Percentiles rank a stretch among this genome's conserved stretches.
Conservation (phyloP, 2,329 filamentous ascomycete genomes). For the Sporothrix luriei region DNA sequence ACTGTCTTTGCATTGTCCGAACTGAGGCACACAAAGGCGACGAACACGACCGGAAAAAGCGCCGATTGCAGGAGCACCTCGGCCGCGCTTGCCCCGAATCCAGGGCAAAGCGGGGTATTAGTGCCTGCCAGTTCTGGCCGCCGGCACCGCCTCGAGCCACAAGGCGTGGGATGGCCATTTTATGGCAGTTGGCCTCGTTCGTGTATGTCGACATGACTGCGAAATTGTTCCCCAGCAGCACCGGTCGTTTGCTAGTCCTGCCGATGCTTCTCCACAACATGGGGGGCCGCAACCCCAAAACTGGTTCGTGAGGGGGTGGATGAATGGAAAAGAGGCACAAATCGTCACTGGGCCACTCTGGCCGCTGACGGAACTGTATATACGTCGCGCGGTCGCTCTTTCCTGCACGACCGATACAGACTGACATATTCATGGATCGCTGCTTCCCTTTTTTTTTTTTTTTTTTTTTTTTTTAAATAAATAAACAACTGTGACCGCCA, state of each 20-base stretch:
- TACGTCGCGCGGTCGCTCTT: slow-evolving; percentile 9
- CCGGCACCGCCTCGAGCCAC: slow-evolving; percentile 24
- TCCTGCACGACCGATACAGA: slow-evolving; percentile 13
- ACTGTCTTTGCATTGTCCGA: neutral
- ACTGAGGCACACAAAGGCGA: too few species aligned
- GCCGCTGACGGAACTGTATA: slow-evolving; percentile 21
- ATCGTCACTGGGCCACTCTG: slow-evolving; percentile 14
- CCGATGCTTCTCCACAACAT: slow-evolving; percentile 21
- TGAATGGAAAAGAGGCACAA: neutral
- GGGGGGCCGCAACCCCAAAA: slow-evolving; percentile 7
- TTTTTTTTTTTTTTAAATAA: slow-evolving; percentile 5
- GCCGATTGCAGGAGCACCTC: slow-evolving; percentile 5
- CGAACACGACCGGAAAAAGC: slow-evolving; percentile 18
- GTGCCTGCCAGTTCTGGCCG: slow-evolving; percentile 10
- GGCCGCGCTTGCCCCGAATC: slow-evolving; percentile 21
- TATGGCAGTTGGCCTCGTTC: neutral
- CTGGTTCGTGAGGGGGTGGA: slow-evolving; percentile 21
- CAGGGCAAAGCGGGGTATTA: slow-evolving; percentile 4
- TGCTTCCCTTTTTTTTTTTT: slow-evolving; percentile 9
- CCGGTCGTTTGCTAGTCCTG: slow-evolving; percentile 3
- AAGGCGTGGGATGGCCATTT: neutral
- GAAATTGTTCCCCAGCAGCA: neutral
- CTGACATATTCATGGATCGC: neutral
- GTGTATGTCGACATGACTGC: neutral
- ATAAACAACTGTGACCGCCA: neutral